A percentile compares a stretch with the other conserved stretches of the same genome.
Evolutionary conservation across 1,284 basidiomycete species (phyloP).

Genomic region (Tilletia setariae): DNA sequence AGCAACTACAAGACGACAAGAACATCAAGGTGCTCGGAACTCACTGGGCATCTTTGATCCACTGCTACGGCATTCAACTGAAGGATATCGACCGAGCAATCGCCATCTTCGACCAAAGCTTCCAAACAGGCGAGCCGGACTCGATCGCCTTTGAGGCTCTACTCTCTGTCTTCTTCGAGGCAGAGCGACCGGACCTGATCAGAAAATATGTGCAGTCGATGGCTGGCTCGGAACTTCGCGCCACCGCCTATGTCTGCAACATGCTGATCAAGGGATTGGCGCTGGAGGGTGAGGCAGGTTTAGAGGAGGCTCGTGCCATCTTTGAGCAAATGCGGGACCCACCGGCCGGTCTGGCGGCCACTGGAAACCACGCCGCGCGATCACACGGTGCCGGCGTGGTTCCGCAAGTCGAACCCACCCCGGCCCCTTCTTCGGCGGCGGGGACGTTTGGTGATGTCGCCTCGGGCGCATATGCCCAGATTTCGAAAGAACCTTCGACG

Average conservation of each 20-base stretch:
- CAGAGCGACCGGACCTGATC: slow-evolving; percentile 75
- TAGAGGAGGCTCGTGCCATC: slow-evolving; percentile 56
- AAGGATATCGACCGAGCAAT: slow-evolving; percentile 77
- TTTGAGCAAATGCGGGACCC: slow-evolving; percentile 89
- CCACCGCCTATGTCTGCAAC: slow-evolving; percentile 96
- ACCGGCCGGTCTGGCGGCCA: slow-evolving; percentile 77
- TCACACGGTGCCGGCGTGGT: slow-evolving; percentile 55
- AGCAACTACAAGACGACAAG: slow-evolving; percentile 61
- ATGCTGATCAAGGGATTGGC: slow-evolving; percentile 69
- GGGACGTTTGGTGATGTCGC: not conserved
- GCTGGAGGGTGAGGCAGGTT: slow-evolving; percentile 70
- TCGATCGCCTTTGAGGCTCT: slow-evolving; percentile 87
- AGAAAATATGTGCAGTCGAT: slow-evolving; percentile 69
- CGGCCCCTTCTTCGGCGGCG: not conserved
- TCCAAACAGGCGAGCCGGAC: slow-evolving; percentile 62
- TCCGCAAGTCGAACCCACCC: slow-evolving; percentile 49
- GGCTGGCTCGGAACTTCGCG: slow-evolving; percentile 66
- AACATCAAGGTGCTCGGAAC: slow-evolving; percentile 69
- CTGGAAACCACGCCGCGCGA: slow-evolving; percentile 72
- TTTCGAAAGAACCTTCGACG: slow-evolving; percentile 44
- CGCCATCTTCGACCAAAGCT: slow-evolving; percentile 67
- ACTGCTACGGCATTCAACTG: slow-evolving; percentile 77
- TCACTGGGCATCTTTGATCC: slow-evolving; percentile 90
- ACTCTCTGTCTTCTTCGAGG: slow-evolving; percentile 78
- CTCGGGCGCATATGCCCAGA: not conserved